Conservation (phyloP, 768 basidiomycete species). For the Gloeopeniophorella convolvens region DNA sequence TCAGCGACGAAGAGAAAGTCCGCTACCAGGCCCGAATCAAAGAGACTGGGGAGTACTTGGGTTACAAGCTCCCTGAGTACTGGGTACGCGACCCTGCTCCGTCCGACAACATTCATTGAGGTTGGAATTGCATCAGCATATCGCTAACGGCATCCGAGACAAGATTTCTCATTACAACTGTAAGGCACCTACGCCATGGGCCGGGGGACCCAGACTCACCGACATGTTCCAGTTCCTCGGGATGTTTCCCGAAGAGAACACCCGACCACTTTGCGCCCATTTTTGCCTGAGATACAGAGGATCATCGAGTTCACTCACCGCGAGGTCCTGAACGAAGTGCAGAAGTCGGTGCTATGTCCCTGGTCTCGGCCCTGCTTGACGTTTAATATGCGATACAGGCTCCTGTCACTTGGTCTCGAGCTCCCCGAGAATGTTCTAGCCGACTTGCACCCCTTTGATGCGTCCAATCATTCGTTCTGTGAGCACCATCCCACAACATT, state of each 20-base stretch:
- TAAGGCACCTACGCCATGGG: constrained; percentile 25
- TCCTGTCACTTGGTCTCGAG: constrained; percentile 46
- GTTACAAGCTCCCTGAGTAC: constrained; percentile 48
- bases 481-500: neutral
- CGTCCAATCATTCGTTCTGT: constrained; percentile 22
- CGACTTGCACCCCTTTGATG: constrained; percentile 40
- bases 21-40: constrained; percentile 29
- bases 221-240: constrained; percentile 38
- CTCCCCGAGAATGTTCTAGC: constrained; percentile 48
- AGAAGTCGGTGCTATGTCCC: constrained; percentile 31
- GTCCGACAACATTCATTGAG: neutral
- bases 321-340: constrained; percentile 37
- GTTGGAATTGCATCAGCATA: constrained; percentile 36
- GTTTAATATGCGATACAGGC: constrained; percentile 25
- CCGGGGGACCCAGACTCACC: neutral
- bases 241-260: constrained; percentile 42
- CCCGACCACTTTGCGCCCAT: constrained; percentile 42
- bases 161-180: constrained; percentile 61
- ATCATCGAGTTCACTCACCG: constrained; percentile 48
- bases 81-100: constrained; percentile 40
- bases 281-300: constrained; percentile 44
- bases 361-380: constrained; percentile 25
- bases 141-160: constrained; percentile 56
- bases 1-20: constrained; percentile 30
- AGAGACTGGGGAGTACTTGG: constrained; percentile 43